These are phyloP conservation scores for Phanerochaete sordida DNA, from an alignment of 768 basidiomycete genomes.

Conservation along the genomic window DNA sequence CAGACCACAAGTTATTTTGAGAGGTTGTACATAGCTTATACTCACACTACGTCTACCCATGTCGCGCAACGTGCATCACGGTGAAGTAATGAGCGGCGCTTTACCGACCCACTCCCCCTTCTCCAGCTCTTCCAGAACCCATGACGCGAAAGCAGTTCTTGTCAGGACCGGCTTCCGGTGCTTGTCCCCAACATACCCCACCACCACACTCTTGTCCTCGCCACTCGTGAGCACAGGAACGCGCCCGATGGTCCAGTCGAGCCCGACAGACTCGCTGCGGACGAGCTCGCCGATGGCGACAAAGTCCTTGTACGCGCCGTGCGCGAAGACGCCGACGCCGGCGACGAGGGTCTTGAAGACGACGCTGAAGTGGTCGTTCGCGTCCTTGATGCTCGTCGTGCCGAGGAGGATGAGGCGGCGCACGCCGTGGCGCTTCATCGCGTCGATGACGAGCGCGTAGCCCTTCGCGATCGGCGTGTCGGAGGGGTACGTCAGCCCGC, in stretches of 20 bases:
- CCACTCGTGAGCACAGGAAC: constrained; percentile 61
- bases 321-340: constrained; percentile 37
- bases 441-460: constrained; percentile 50
- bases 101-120: constrained; percentile 57
- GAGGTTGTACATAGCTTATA: neutral
- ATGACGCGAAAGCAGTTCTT: constrained; percentile 56
- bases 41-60: neutral
- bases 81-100: constrained; percentile 34
- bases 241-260: constrained; percentile 70
- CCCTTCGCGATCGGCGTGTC: constrained; percentile 60
- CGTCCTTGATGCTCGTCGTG: constrained; percentile 62
- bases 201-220: constrained; percentile 41
- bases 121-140: constrained; percentile 55
- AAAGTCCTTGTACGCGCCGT: constrained; percentile 63
- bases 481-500: constrained; percentile 38
- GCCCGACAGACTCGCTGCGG: constrained; percentile 38
- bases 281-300: constrained; percentile 60
- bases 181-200: constrained; percentile 69
- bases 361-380: constrained; percentile 52
- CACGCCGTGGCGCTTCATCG: constrained; percentile 50
- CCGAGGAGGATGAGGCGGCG: constrained; percentile 64
- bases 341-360: constrained; percentile 41
- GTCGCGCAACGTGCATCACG: no score
- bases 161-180: constrained; percentile 47
- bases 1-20: no score